These are phyloP conservation scores for Hanseniaspora jakobsenii DNA, from an alignment of 805 yeast species.

Conservation along the genomic window DNA sequence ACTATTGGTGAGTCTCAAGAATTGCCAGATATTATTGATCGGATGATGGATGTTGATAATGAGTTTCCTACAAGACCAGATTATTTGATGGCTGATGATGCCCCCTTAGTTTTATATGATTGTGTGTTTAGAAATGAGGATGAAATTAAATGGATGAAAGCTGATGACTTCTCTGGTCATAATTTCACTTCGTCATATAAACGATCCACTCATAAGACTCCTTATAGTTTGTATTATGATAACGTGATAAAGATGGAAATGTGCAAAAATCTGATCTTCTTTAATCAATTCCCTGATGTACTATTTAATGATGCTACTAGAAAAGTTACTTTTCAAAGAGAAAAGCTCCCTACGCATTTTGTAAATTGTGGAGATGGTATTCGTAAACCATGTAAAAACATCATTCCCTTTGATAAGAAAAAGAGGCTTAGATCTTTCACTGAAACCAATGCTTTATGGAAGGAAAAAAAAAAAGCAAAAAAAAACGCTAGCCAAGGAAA, in stretches of 20 bases:
- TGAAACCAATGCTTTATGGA: slow-evolving; percentile 53
- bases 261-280: slow-evolving; percentile 8
- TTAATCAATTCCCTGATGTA: background rate
- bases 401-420: slow-evolving; percentile 48
- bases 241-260: slow-evolving; percentile 9
- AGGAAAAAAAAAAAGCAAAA: slow-evolving; percentile 30
- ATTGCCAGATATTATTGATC: slow-evolving; percentile 40
- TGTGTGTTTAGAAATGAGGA: slow-evolving; percentile 46
- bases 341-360: slow-evolving; percentile 20
- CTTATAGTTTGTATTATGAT: slow-evolving; percentile 9
- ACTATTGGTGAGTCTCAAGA: slow-evolving; percentile 73
- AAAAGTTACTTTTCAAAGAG: slow-evolving; percentile 20
- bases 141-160: slow-evolving; percentile 50
- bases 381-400: slow-evolving; percentile 46
- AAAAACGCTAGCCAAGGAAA: background rate
- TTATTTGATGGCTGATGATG: slow-evolving; percentile 80
- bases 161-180: slow-evolving; percentile 15
- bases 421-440: slow-evolving; percentile 54
- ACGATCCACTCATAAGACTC: slow-evolving; percentile 1
- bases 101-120: slow-evolving; percentile 76
- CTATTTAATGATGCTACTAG: slow-evolving; percentile 2
- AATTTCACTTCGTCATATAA: slow-evolving; percentile 18
- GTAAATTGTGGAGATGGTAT: slow-evolving; percentile 69
- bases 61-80: slow-evolving; percentile 56
- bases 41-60: slow-evolving; percentile 43